phyloP scores from a whole-genome alignment of 2,329 filamentous ascomycete genomes.

The Penicillium sp. region DNA sequence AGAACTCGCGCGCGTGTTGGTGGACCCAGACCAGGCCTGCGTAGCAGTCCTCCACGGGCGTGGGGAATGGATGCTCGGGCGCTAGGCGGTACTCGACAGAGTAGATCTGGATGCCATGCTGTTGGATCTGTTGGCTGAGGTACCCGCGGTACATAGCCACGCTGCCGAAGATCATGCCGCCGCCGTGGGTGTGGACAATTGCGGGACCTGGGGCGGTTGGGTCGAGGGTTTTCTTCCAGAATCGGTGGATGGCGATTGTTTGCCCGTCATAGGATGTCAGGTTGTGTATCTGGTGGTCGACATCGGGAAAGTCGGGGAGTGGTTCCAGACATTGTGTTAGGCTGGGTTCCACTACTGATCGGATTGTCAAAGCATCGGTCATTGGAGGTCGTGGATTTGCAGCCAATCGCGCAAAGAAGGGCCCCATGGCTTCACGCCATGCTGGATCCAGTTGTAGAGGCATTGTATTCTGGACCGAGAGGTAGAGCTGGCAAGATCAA shows the following conservation, averaged over 20 bases:
- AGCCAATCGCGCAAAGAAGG: constrained; percentile 14
- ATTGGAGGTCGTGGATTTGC: constrained; percentile 10
- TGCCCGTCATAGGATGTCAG: constrained; percentile 24
- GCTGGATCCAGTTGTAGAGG: constrained; percentile 22
- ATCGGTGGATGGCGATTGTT: constrained; percentile 23
- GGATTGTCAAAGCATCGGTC: constrained; percentile 15
- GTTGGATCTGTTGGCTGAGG: constrained; percentile 17
- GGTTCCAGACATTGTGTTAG: constrained; percentile 6
- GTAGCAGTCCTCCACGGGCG: constrained; percentile 29
- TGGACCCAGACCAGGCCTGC: constrained; percentile 40
- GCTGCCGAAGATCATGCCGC: constrained; percentile 26
- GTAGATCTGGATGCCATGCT: constrained; percentile 25
- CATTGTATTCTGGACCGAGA: constrained; percentile 6
- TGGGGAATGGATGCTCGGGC: constrained; percentile 27
- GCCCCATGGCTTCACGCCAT: constrained; percentile 17
- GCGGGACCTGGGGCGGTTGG: constrained; percentile 12
- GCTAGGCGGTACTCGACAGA: constrained; percentile 30
- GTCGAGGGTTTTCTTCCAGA: constrained; percentile 8
- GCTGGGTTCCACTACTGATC: constrained; percentile 8
- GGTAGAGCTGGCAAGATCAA: neutral
- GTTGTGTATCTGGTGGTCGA: constrained; percentile 15
- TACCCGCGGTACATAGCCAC: constrained; percentile 14
- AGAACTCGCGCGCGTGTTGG: constrained; percentile 41
- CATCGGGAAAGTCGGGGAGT: constrained; percentile 17
- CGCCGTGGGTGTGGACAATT: constrained; percentile 30